Evolutionary conservation across 768 basidiomycete genomes (phyloP).

Genomic region (Cystofilobasidium bisporidii): DNA sequence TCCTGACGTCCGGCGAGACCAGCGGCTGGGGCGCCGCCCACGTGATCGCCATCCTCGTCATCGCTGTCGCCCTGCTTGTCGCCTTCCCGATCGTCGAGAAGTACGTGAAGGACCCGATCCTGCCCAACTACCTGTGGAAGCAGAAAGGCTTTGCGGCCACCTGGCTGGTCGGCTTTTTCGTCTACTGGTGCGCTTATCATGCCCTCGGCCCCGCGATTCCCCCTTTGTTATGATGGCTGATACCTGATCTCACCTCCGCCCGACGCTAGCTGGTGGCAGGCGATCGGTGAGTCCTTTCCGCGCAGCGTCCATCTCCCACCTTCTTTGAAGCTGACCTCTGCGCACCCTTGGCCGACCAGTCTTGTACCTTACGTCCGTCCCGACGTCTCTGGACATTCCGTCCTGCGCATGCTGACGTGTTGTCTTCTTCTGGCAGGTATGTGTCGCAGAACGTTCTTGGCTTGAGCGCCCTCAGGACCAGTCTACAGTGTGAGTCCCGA

Average conservation of each 20-base stretch:
- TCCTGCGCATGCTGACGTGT: no score
- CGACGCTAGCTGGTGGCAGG: slow-evolving; percentile 14
- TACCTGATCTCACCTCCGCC: no score
- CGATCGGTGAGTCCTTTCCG: no score
- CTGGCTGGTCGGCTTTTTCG: slow-evolving; percentile 29
- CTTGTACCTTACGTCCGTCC: slow-evolving; percentile 12
- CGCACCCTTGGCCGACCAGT: slow-evolving; percentile 13
- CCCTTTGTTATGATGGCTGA: no score
- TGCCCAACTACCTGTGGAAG: slow-evolving; percentile 28
- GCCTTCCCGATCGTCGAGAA: slow-evolving; percentile 28
- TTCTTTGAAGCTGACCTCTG: no score
- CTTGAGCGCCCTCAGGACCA: slow-evolving; percentile 14
- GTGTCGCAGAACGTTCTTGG: slow-evolving; percentile 8
- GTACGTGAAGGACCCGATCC: slow-evolving; percentile 29
- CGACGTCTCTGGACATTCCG: no score
- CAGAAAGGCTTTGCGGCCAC: slow-evolving; percentile 26
- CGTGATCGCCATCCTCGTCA: slow-evolving; percentile 26
- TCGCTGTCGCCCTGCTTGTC: slow-evolving; percentile 21
- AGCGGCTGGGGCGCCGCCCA: slow-evolving; percentile 27
- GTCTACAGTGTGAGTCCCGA: slow-evolving; percentile 2
- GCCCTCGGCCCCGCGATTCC: no score
- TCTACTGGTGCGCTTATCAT: slow-evolving; percentile 23
- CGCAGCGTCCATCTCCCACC: no score
- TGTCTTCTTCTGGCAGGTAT: no score
- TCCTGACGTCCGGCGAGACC: slow-evolving; percentile 16